phyloP scores from a whole-genome alignment of 2,329 filamentous ascomycete species.

The Fusarium sp. region DNA sequence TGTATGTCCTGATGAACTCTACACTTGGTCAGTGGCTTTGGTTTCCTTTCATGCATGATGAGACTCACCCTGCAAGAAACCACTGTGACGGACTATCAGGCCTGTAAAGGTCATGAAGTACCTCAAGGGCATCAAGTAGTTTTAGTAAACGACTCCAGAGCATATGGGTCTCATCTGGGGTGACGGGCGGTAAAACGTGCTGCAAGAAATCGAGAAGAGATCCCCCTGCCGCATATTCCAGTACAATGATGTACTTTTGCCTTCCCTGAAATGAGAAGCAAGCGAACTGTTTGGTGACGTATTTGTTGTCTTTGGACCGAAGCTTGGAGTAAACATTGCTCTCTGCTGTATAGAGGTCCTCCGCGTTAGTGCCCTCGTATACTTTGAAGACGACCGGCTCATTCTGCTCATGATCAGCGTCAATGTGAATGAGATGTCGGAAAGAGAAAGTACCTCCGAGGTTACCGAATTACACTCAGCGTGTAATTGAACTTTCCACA shows the following conservation, averaged over 20 bases:
- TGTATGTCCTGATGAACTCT: slow-evolving; percentile 26
- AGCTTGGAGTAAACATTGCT: not conserved
- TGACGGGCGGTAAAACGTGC: not conserved
- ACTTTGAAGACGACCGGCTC: slow-evolving; percentile 21
- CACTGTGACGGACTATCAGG: no score
- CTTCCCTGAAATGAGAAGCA: slow-evolving; percentile 6
- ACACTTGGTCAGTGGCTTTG: not conserved
- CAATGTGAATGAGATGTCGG: no score
- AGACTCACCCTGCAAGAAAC: not conserved
- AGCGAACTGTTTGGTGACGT: not conserved
- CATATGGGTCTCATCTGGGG: not conserved
- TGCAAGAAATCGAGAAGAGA: slow-evolving; percentile 5
- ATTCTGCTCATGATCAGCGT: not conserved
- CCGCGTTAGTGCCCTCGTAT: not conserved
- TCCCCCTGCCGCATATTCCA: slow-evolving; percentile 6
- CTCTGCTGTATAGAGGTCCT: not conserved
- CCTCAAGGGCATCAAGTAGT: not conserved
- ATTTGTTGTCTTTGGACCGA: not conserved
- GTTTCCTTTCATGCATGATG: no score
- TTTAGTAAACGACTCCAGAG: not conserved
- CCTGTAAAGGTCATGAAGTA: not conserved
- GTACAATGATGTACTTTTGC: not conserved
- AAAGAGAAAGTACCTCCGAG: not conserved
- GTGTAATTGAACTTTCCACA: slow-evolving; percentile 2
- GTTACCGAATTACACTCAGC: not conserved